phyloP scores from a whole-genome alignment of 1,284 basidiomycete species.

The Coniophora puteana region DNA sequence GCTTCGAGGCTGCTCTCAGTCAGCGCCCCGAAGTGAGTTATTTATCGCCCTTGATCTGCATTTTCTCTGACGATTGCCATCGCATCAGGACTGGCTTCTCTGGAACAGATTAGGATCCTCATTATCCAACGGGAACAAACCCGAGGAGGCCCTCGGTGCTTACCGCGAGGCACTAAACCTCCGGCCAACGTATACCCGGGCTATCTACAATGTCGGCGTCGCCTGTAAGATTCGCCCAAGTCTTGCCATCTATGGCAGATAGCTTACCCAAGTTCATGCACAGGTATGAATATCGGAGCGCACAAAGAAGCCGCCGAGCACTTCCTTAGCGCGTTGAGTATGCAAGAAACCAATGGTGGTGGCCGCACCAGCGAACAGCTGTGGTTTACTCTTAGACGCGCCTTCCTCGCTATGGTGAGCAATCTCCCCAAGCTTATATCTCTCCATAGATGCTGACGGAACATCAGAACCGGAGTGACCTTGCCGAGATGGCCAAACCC shows the following conservation, averaged over 20 bases:
- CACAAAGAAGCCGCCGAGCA: slow-evolving; percentile 97
- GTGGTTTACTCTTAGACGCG: slow-evolving; percentile 90
- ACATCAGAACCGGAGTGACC: slow-evolving; percentile 54
- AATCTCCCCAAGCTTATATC: slow-evolving; percentile 1
- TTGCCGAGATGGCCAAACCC: slow-evolving; percentile 61
- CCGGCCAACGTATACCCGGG: slow-evolving; percentile 94
- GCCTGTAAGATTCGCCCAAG: slow-evolving; percentile 61
- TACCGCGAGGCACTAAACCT: slow-evolving; percentile 93
- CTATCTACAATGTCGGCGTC: slow-evolving; percentile 97
- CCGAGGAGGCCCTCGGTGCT: slow-evolving; percentile 94
- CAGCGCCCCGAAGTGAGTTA: slow-evolving; percentile 65
- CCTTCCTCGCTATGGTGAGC: slow-evolving; percentile 78
- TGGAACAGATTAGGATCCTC: slow-evolving; percentile 98
- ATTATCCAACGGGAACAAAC: slow-evolving; percentile 91
- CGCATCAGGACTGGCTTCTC: slow-evolving; percentile 85
- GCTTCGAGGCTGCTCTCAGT: slow-evolving; percentile 84
- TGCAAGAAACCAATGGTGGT: slow-evolving; percentile 62
- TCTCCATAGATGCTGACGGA: slow-evolving; percentile 5
- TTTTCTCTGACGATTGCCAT: neutral
- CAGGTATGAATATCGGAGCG: slow-evolving; percentile 93
- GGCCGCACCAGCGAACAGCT: slow-evolving; percentile 79
- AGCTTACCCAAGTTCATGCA: slow-evolving; percentile 2
- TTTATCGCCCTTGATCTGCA: neutral
- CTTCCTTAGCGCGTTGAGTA: slow-evolving; percentile 86
- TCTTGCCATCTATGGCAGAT: neutral